Percentiles rank a stretch among this genome's conserved stretches.
phyloP scores from a whole-genome alignment of 768 basidiomycete species.

The Auriscalpium orientale region DNA sequence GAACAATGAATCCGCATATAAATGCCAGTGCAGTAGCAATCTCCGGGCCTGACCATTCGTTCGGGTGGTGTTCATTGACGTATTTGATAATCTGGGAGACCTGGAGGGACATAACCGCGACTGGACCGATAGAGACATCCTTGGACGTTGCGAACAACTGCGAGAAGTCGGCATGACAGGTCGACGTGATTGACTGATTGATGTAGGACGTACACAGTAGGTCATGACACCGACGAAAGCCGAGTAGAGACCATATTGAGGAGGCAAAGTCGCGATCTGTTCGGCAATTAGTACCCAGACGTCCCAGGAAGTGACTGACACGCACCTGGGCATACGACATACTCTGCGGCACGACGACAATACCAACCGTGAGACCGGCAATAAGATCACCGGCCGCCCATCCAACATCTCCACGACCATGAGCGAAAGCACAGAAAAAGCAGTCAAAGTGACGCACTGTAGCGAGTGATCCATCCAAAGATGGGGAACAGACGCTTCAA shows the following conservation, averaged over 20 bases:
- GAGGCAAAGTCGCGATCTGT: conserved; percentile 75
- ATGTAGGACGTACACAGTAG: conserved; percentile 61
- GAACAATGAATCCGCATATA: conserved; percentile 84
- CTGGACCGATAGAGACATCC: conserved; percentile 98
- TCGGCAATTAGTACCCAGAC: not conserved
- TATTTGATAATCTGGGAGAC: conserved; percentile 71
- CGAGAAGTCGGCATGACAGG: not conserved
- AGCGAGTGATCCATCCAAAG: conserved; percentile 75
- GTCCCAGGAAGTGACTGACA: not conserved
- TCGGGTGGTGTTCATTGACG: conserved; percentile 47
- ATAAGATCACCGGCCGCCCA: conserved; percentile 86
- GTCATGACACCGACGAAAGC: conserved; percentile 82
- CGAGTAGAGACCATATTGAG: conserved; percentile 90
- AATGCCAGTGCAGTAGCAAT: conserved; percentile 85
- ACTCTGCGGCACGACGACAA: conserved; percentile 90
- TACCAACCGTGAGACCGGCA: conserved; percentile 88
- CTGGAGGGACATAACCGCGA: conserved; percentile 95
- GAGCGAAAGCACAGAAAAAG: not conserved
- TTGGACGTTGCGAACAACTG: conserved; percentile 96
- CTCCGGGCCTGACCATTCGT: conserved; percentile 53
- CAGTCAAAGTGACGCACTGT: conserved; percentile 47
- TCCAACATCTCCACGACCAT: conserved; percentile 30
- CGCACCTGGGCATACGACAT: conserved; percentile 80
- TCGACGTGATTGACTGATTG: not conserved
- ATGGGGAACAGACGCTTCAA: conserved; percentile 78